phyloP scores from a whole-genome alignment of 2,329 filamentous ascomycete species.

The Paramyrothecium roridum region DNA sequence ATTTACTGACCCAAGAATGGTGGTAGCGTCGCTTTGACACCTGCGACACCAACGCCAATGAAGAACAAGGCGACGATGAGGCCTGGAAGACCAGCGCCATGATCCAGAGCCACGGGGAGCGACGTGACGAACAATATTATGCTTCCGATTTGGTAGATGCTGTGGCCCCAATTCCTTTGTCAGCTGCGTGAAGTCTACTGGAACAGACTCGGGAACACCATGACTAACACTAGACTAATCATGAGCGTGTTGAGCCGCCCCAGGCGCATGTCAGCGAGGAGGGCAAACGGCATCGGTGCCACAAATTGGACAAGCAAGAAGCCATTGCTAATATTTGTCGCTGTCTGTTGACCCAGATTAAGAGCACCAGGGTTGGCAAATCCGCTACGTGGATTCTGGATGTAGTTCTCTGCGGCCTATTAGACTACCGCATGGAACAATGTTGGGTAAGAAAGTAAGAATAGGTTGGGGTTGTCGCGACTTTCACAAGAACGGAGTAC shows the following conservation, averaged over 20 bases:
- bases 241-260: background rate
- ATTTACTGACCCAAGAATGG: background rate
- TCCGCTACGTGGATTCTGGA: background rate
- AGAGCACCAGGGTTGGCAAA: background rate
- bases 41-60: background rate
- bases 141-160: background rate
- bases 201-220: background rate
- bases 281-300: background rate
- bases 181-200: background rate
- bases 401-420: background rate
- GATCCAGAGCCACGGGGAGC: background rate
- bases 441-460: too few relatives aligned
- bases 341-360: background rate
- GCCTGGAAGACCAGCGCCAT: background rate
- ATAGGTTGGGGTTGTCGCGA: too few relatives aligned
- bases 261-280: background rate
- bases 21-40: background rate
- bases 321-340: background rate
- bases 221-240: background rate
- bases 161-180: background rate
- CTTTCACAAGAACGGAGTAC: background rate
- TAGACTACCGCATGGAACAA: background rate
- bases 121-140: background rate
- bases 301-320: constrained; percentile 1
- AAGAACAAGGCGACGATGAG: background rate